A percentile compares a stretch with the other conserved stretches of the same genome.
phyloP scores from a whole-genome alignment of 2,329 filamentous ascomycete genomes.

The Calonectria pteridis region DNA sequence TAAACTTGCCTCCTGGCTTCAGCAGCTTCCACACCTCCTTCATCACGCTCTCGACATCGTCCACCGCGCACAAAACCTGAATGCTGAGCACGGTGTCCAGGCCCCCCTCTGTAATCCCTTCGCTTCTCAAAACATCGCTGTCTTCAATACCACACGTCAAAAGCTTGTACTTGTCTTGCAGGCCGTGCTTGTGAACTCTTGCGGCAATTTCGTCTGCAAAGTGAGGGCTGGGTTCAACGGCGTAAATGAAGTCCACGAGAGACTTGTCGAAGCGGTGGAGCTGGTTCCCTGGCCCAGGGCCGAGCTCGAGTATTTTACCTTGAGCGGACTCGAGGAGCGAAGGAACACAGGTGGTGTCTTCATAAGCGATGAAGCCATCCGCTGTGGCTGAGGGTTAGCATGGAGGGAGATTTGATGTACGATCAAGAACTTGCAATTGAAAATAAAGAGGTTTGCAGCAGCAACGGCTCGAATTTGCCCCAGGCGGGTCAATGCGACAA shows the following conservation, averaged over 20 bases:
- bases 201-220: background rate
- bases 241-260: background rate
- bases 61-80: background rate
- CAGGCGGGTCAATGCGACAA: background rate
- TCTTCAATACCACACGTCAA: background rate
- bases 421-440: background rate
- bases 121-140: background rate
- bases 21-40: constrained; percentile 1
- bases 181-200: background rate
- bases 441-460: background rate
- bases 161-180: background rate
- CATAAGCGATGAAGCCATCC: background rate
- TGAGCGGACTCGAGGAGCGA: background rate
- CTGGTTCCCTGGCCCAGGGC: constrained; percentile 2
- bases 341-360: background rate
- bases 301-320: background rate
- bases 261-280: background rate
- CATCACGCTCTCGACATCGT: background rate
- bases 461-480: background rate
- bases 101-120: background rate
- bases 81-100: background rate
- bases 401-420: background rate
- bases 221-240: background rate
- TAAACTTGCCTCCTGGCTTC: background rate
- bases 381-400: background rate